Evolutionary conservation across 2,329 filamentous ascomycete species (phyloP), one percentile per base, ranked within the genome.

Genomic region (Dactylellina sp.): DNA sequence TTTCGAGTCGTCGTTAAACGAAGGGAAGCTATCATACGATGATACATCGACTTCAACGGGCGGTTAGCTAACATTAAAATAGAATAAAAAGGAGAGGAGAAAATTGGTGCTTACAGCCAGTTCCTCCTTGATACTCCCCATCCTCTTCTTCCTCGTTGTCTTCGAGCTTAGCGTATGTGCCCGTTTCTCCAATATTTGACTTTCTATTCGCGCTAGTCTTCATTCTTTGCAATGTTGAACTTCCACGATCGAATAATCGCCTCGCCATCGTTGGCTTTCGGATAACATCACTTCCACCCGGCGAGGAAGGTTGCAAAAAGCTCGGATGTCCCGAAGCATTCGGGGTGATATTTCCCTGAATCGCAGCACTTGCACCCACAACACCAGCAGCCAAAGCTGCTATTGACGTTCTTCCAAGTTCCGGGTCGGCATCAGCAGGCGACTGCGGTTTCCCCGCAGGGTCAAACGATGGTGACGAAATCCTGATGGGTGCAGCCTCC

Each of bases 221-320:
- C 70, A 74, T 74, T 16, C 70, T 62, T 40, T 74, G 70, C 20
- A 74, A 44, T 40, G 70, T 74, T n/a, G 70, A 74, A 22, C 61
- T 74, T 14, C 70, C 70, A 14, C 70, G 61, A 50, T 74, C 70
- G 32, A 74, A 74, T 44, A 74, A 52, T 11, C 70, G 39, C 16
- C 70, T 65, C 12, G 70, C 70, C 70, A 74, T 74, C 3, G 70
- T 74, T 14, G 70, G 70, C 46, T 74, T 74, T 39, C 70, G n/a
- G 18, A 74, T 66, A 37, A 74, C 40, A 7, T 74, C 70, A 18
- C 28, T n/a, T 24, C 46, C 22, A 25, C 35, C 49, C 1, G 57
- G 57, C 57, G 42, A 56, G 2, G 49, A 12, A 18, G 61, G 9
- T 25, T 62, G 64, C 25, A 56, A 35, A 22, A 47, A 70, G 5